Conservation (phyloP, 2,329 filamentous ascomycete species). For the Fusarium sp. region DNA sequence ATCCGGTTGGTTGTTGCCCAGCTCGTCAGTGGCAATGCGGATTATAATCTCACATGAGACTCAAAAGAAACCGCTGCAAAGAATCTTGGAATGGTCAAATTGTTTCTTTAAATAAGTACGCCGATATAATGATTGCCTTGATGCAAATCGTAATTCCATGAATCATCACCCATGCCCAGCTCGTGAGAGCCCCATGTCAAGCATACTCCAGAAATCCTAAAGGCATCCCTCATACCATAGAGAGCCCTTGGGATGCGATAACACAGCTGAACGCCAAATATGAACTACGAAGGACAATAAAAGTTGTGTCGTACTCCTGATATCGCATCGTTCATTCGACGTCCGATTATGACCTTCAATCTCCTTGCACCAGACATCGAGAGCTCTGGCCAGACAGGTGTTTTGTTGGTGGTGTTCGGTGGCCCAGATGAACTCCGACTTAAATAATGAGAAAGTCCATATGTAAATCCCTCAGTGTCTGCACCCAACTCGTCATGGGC, state of each 20-base stretch:
- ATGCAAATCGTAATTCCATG: slow-evolving; percentile 11
- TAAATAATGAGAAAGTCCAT: slow-evolving; percentile 60
- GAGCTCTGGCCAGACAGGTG: background rate
- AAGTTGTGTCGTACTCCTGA: background rate
- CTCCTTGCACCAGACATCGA: background rate
- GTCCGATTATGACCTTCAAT: too few species aligned
- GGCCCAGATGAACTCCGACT: slow-evolving; percentile 37
- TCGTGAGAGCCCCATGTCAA: background rate
- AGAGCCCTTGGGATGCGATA: slow-evolving; percentile 1
- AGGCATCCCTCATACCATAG: background rate
- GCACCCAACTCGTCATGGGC: slow-evolving; percentile 58
- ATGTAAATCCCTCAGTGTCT: slow-evolving; percentile 59
- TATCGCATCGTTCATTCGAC: too few species aligned
- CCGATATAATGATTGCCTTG: background rate
- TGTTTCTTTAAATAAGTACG: background rate
- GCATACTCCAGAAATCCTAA: slow-evolving; percentile 4
- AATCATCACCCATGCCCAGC: slow-evolving; percentile 4
- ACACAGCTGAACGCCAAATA: background rate
- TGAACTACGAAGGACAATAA: background rate
- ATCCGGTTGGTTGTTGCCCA: too few species aligned
- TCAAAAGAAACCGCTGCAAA: background rate
- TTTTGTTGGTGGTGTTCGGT: background rate
- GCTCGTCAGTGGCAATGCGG: too few species aligned
- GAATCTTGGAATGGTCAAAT: background rate
- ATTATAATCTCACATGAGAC: background rate